Percentiles rank a stretch among this genome's conserved stretches.
Conservation (phyloP, 1,284 basidiomycete genomes). For the Microbotryomycetes sp. region DNA sequence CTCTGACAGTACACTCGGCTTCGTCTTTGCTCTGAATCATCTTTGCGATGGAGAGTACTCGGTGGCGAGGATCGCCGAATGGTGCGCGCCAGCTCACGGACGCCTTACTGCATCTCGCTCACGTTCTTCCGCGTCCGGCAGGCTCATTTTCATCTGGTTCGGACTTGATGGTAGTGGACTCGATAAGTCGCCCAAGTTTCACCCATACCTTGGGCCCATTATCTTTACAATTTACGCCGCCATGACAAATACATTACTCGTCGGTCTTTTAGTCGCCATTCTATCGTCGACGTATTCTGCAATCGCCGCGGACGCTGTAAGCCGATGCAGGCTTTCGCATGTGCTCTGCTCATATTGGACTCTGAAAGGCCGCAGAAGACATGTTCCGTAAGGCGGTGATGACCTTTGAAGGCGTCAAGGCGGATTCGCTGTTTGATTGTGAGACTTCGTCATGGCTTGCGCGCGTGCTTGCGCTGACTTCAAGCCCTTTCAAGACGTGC, state of each 20-base stretch:
- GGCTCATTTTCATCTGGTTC: slow-evolving; percentile 32
- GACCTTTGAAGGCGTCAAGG: slow-evolving; percentile 65
- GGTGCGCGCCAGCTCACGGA: slow-evolving; percentile 4
- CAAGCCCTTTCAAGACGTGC: slow-evolving; percentile 14
- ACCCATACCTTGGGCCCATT: slow-evolving; percentile 49
- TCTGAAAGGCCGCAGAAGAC: slow-evolving; percentile 54
- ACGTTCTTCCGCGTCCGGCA: not conserved
- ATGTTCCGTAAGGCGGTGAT: slow-evolving; percentile 78
- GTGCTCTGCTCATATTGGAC: slow-evolving; percentile 59
- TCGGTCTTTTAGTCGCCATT: slow-evolving; percentile 71
- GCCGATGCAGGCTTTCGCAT: slow-evolving; percentile 2
- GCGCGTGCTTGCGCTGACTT: not conserved
- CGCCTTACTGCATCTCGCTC: not conserved
- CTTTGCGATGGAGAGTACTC: slow-evolving; percentile 30
- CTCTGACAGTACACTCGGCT: slow-evolving; percentile 26
- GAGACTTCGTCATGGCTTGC: not conserved
- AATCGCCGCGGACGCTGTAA: slow-evolving; percentile 54
- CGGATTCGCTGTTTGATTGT: slow-evolving; percentile 33
- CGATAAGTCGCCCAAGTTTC: slow-evolving; percentile 26
- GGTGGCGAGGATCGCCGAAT: slow-evolving; percentile 22
- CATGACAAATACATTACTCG: slow-evolving; percentile 64
- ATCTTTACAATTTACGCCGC: slow-evolving; percentile 78
- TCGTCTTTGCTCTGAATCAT: slow-evolving; percentile 31
- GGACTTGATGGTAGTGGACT: slow-evolving; percentile 25
- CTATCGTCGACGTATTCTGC: slow-evolving; percentile 74